Conservation (phyloP, 495 filamentous ascomycete species). For the Xylaria flabelliformis region DNA sequence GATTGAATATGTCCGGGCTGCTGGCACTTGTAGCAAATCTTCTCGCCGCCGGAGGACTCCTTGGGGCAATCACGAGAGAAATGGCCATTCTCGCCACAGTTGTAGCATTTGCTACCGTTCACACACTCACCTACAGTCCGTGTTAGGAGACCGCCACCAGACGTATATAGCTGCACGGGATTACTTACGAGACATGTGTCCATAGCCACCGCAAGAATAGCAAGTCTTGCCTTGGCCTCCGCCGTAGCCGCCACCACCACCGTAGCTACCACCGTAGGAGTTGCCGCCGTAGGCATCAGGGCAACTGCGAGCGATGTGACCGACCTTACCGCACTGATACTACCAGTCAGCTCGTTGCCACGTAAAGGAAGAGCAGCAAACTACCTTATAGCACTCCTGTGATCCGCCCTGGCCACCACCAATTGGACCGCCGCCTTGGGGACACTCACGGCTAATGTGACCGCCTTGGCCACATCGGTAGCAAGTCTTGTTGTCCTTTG, state of each 20-base stretch:
- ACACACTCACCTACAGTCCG: conserved; percentile 75
- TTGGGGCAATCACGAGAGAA: conserved; percentile 94
- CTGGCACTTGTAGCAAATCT: conserved; percentile 99
- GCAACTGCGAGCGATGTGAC: conserved; percentile 98
- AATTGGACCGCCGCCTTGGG: conserved; percentile 55
- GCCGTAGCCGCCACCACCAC: conserved; percentile 47
- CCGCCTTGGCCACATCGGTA: conserved; percentile 89
- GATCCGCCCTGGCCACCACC: conserved; percentile 44
- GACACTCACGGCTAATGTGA: conserved; percentile 94
- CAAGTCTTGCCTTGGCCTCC: conserved; percentile 74
- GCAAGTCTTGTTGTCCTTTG: conserved; percentile 90
- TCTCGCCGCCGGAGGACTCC: conserved; percentile 79
- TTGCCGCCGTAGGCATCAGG: conserved; percentile 63
- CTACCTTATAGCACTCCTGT: conserved; percentile 88
- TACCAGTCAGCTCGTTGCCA: conserved; percentile 24
- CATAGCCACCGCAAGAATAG: conserved; percentile 96
- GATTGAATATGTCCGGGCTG: conserved; percentile 96
- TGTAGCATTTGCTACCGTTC: conserved; percentile 99
- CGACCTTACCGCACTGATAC: conserved; percentile 81
- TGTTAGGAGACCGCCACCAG: conserved; percentile 28
- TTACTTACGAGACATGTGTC: conserved; percentile 84
- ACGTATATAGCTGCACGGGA: background rate
- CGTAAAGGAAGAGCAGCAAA: background rate
- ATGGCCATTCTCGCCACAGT: conserved; percentile 96
- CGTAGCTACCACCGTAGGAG: conserved; percentile 45